phyloP scores from a whole-genome alignment of 768 basidiomycete species.

The Leccinum ochraceum region DNA sequence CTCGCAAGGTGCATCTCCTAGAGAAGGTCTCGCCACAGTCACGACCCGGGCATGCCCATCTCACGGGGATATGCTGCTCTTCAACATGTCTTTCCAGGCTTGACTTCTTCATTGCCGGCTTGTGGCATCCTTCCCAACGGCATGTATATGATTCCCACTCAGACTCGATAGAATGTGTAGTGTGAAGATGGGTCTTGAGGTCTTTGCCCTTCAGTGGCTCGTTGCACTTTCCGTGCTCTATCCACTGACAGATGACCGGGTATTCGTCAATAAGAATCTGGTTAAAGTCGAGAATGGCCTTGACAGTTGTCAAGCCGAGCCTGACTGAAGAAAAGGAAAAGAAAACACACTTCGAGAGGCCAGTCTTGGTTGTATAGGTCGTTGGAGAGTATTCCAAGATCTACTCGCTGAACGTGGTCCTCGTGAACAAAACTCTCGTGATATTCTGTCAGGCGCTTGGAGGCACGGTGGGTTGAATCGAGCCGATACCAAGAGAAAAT shows the following conservation, averaged over 20 bases:
- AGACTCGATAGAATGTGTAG: conserved; percentile 1
- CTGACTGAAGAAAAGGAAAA: no score
- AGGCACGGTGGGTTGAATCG: background rate
- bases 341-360: background rate
- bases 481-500: background rate
- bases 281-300: conserved; percentile 10
- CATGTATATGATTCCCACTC: conserved; percentile 6
- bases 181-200: conserved; percentile 6
- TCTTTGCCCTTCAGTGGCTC: background rate
- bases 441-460: conserved; percentile 2
- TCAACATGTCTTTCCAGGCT: conserved; percentile 12
- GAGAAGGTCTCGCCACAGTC: no score
- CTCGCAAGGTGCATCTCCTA: background rate
- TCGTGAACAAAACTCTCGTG: background rate
- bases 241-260: conserved; percentile 7
- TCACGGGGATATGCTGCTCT: conserved; percentile 13
- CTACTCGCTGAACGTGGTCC: background rate
- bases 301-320: background rate
- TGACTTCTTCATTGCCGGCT: conserved; percentile 1
- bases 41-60: conserved; percentile 6
- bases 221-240: conserved; percentile 1
- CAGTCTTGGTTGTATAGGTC: background rate
- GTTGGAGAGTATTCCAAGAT: conserved; percentile 4
- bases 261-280: background rate
- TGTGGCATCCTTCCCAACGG: conserved; percentile 8